Evolutionary conservation across 2,329 filamentous ascomycete genomes (phyloP), one percentile per base, ranked within the genome.

Genomic region (Talaromyces piceae): DNA sequence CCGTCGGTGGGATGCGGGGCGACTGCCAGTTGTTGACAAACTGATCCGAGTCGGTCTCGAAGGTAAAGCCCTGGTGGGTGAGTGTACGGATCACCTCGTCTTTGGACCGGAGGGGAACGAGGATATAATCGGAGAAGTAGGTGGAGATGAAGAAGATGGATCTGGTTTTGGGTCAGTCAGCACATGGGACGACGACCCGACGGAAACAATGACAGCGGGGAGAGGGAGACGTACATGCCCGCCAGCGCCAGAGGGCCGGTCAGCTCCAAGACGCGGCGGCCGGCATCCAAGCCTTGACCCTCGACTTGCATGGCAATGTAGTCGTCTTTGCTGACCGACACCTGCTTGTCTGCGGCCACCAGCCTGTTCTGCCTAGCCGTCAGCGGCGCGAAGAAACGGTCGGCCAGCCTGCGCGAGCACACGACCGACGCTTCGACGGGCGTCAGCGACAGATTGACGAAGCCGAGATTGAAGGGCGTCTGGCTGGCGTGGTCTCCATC

Each of bases 131-230:
- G 28, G 88, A 93, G 71, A 95, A 97, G 71, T 97, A 98, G 27
- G 90, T 96, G 3, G 91, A 96, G 67, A 96, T 95, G 78, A 97
- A 97, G 76, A 97, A 96, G 64, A 98, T 95, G 49, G 91, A 88
- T 48, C 80, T 83, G 44, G 3, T 4, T 26, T 51, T 12, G 12
- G 8, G 54, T 59, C 52, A 59, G 58, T 53, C 31, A 27, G 5
- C 5, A 11, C 11, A 20, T 7, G 16, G 33, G 16, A 37, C 8
- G 16, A 3, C 23, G 22, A 18, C 45, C 27, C 16, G 16, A 28
- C 27, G 12, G 23, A 47, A 6, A 27, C 8, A 22, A 9, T n/a
- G n/a, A n/a, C n/a, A n/a, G n/a, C n/a, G n/a, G n/a, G n/a, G 18
- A 3, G 37, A 45, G 5, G 13, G 33, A 6, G 26, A 66, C 79